Conservation (phyloP, 257 asterid genomes). For the Marsdenia floribunda region DNA sequence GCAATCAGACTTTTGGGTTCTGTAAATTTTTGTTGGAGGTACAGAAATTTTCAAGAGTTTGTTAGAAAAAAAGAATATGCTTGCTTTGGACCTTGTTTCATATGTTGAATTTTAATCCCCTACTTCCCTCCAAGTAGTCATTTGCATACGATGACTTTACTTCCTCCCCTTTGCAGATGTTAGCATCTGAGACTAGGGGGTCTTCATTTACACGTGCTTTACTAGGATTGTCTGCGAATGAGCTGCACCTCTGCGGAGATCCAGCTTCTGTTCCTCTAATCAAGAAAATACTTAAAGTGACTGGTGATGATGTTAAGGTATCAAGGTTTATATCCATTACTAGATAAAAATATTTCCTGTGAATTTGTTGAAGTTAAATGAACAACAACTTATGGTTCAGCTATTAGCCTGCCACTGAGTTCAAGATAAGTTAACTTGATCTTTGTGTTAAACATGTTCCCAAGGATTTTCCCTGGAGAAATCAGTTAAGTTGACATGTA, state of each 20-base stretch:
- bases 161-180: slow-evolving; percentile 48
- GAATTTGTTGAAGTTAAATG: background rate
- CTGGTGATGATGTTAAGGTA: slow-evolving; percentile 72
- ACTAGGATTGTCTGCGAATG: slow-evolving; percentile 83
- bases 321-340: slow-evolving; percentile 8
- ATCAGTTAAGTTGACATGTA: background rate
- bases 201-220: slow-evolving; percentile 94
- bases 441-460: background rate
- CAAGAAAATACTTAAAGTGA: slow-evolving; percentile 77
- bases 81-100: background rate
- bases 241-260: slow-evolving; percentile 95
- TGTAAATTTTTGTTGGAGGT: background rate
- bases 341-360: background rate
- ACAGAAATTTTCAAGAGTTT: background rate
- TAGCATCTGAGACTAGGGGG: slow-evolving; percentile 79
- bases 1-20: background rate
- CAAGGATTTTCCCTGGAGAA: background rate
- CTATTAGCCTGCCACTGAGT: background rate
- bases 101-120: background rate
- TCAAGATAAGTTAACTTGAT: background rate
- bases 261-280: slow-evolving; percentile 89
- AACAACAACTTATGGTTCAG: background rate
- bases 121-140: background rate
- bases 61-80: background rate
- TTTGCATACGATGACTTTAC: slow-evolving; percentile 6